Evolutionary conservation across 2,329 filamentous ascomycete genomes (phyloP), one percentile per base, ranked within the genome.

Genomic region (Ophidiomyces ophidiicola): DNA sequence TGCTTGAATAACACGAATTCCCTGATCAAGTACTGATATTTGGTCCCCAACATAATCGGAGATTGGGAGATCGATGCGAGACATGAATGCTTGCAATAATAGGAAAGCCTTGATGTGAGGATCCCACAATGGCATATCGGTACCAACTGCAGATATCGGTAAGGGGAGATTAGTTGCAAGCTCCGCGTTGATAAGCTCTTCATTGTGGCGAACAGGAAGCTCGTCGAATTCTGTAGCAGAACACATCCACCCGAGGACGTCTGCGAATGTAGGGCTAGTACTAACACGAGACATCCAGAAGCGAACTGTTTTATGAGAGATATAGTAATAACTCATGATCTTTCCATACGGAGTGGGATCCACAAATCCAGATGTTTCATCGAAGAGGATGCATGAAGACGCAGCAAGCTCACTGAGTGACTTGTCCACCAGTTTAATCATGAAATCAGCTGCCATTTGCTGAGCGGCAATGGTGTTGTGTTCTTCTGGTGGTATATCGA

Each of bases 311-410:
- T 82, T 82, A 65, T 98, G 90, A 0, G 87, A 92, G 33, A 90
- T 78, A 56, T 98, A 98, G 70, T 98, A 98, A 69, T 96, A 98
- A 59, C 83, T 93, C 85, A 96, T 94, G 55, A 98, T 96, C 66
- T 94, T 94, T 52, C 90, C 90, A 5, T 96, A 72, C 0, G 88
- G 80, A 0, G 90, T 96, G 0, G 88, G 69, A 50, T 94, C 82
- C 19, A 98, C 78, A 50, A 94, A 82, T 30, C 88, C 88, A 48
- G 90, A 94, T 3, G 59, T 57, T 31, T 80, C 78, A 52, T 84
- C 81, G 2, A 92, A 71, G 12, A 79, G 71, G 11, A 94, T 76
- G 63, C 90, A 98, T 39, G 79, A 80, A 1, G 87, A 96, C 46
- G 82, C 72, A 1, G 80, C 80, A 3, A 98, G 73, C 54, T 93